Conservation (phyloP, 768 basidiomycete genomes). For the Pulveroboletus sp. region DNA sequence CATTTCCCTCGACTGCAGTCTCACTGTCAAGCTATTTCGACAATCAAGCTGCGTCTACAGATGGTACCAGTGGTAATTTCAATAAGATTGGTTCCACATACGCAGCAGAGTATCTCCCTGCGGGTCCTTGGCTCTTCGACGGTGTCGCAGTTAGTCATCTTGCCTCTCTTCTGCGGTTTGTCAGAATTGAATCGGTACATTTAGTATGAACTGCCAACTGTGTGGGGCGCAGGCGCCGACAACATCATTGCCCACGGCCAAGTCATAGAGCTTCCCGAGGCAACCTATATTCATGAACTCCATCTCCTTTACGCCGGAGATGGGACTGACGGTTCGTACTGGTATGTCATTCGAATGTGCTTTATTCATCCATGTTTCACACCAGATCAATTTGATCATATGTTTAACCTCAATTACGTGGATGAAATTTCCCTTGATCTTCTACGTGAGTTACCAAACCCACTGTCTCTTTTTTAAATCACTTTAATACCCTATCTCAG, state of each 20-base stretch:
- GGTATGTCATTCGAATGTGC: not conserved
- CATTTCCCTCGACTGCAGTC: constrained; percentile 33
- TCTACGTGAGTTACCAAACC: constrained; percentile 25
- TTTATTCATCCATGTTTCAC: not conserved
- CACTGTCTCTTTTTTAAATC: not conserved
- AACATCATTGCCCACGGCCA: constrained; percentile 45
- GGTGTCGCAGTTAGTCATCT: constrained; percentile 34
- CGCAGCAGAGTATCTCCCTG: constrained; percentile 37
- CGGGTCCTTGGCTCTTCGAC: constrained; percentile 35
- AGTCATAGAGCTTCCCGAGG: constrained; percentile 29
- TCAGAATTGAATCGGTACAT: not conserved
- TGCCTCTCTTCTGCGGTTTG: not conserved
- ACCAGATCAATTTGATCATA: constrained; percentile 30
- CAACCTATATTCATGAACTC: constrained; percentile 42
- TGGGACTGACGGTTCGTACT: constrained; percentile 24
- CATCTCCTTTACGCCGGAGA: constrained; percentile 47
- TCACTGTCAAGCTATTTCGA: constrained; percentile 32
- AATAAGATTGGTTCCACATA: constrained; percentile 38
- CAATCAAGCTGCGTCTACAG: constrained; percentile 41
- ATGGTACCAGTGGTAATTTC: constrained; percentile 37
- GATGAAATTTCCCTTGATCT: constrained; percentile 30
- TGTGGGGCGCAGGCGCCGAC: constrained; percentile 29
- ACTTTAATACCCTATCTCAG: constrained; percentile 21
- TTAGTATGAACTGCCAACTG: constrained; percentile 30
- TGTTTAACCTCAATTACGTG: constrained; percentile 35